Base-by-base conservation (phyloP, 177 flowering plant species). In the Vitis hybrid region DNA sequence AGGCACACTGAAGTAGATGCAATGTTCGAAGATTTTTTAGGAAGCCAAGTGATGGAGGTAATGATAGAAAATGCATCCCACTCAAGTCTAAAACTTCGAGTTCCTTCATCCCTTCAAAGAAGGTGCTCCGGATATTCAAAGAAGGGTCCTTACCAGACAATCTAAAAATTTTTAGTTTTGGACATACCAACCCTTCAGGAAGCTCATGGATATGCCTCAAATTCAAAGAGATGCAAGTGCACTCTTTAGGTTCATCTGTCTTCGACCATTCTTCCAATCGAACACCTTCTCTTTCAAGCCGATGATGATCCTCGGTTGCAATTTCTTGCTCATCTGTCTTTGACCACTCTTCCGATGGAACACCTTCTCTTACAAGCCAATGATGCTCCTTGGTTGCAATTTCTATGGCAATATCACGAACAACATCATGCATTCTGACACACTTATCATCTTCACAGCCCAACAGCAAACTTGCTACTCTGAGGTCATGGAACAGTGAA, bases 371-470 rank as follows among this genome's bases (percentile, higher is more conserved):
- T 0, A 52, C 1, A 13, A 59, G 3, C 60, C 19, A 40, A 17
- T 58, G 57, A 1, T 27, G 2, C 4, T 67, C 70, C 24, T 21
- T 18, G 2, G 70, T 58, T 40, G 77, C 75, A 52, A 68, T 68
- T 13, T 46, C 13, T 8, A 27, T 50, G 40, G 74, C 79, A 14
- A 79, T 50, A 50, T 71, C 59, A 6, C 74, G 70, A 27, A 76
- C 32, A 30, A 70, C 24, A 8, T 75, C 77, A 70, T 79, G 79
- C 71, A 79, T 70, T 51, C 6, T 69, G 4, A 77, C 65, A 24
- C 6, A 2, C 0, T 18, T 64, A 50, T 3, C 11, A 1, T 0
- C 6, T 2, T 52, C 21, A 49, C 67, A 51, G 2, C 63, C 57
- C 4, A 77, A 27, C 64, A 77, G 32, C 70, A 80, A 67, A 52